Evolutionary conservation across 169 alveolate genomes (phyloP).

Genomic region (Eimeria sp.): DNA sequence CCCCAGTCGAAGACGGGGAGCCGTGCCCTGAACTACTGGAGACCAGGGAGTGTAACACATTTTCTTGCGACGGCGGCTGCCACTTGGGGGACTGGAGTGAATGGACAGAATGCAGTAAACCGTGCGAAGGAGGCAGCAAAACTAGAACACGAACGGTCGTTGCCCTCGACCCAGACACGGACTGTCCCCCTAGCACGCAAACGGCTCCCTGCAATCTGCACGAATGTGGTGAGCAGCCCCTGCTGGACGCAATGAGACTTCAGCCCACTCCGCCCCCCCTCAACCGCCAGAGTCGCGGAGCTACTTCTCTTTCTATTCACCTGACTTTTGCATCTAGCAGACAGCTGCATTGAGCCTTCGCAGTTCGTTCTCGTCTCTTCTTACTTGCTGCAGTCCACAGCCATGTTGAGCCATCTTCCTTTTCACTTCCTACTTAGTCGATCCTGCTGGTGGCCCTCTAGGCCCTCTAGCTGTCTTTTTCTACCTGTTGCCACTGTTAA

Average conservation of each 20-base stretch:
- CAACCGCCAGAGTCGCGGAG: neutral
- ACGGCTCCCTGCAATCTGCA: constrained; percentile 74
- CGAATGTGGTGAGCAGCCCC: constrained; percentile 47
- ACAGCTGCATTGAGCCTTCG: neutral
- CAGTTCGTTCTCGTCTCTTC: neutral
- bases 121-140: constrained; percentile 86
- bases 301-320: neutral
- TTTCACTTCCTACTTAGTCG: too few relatives aligned
- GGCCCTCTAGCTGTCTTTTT: neutral
- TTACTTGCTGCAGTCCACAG: neutral
- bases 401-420: neutral
- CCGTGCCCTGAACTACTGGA: constrained; percentile 71
- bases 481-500: neutral
- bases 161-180: constrained; percentile 33
- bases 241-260: neutral
- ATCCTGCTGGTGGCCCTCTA: too few relatives aligned
- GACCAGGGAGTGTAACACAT: constrained; percentile 71
- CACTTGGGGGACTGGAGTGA: constrained; percentile 85
- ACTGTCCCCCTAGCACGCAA: constrained; percentile 78
- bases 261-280: neutral
- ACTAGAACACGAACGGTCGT: constrained; percentile 80
- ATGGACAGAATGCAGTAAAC: constrained; percentile 86
- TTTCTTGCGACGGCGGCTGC: constrained; percentile 86
- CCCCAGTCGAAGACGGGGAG: constrained; percentile 85
- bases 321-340: neutral